Conservation (phyloP, 805 yeast genomes). For the Spencermartinsiella europaea region DNA sequence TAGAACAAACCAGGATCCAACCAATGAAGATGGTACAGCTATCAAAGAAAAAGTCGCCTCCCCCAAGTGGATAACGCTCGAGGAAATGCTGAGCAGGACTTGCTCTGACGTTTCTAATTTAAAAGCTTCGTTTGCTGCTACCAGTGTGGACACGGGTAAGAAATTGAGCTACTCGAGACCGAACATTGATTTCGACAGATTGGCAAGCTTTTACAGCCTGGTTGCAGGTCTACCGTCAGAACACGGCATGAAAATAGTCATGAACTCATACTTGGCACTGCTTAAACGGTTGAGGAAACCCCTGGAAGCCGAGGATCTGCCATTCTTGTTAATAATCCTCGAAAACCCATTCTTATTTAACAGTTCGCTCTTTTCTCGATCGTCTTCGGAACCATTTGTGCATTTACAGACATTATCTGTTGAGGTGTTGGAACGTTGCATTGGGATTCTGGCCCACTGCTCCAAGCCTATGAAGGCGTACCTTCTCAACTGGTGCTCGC, state of each 20-base stretch:
- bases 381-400: background rate
- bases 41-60: too few relatives aligned
- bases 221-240: slow-evolving; percentile 52
- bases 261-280: slow-evolving; percentile 47
- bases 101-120: slow-evolving; percentile 9
- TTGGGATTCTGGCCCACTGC: slow-evolving; percentile 61
- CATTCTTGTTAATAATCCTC: slow-evolving; percentile 60
- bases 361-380: slow-evolving; percentile 14
- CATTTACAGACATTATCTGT: slow-evolving; percentile 45
- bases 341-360: slow-evolving; percentile 57
- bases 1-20: too few relatives aligned
- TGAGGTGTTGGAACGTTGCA: slow-evolving; percentile 60
- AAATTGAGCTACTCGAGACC: slow-evolving; percentile 41
- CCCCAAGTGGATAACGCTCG: background rate
- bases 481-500: slow-evolving; percentile 53
- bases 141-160: background rate
- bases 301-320: slow-evolving; percentile 38
- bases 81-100: slow-evolving; percentile 15
- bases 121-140: background rate
- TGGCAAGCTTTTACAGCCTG: slow-evolving; percentile 43
- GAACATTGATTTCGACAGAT: slow-evolving; percentile 46
- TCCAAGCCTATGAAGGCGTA: slow-evolving; percentile 38
- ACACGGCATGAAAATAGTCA: slow-evolving; percentile 52
- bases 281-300: slow-evolving; percentile 45
- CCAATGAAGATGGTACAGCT: too few relatives aligned